phyloP scores from a whole-genome alignment of 2,329 filamentous ascomycete genomes.

The Aspergillaceae sp. region DNA sequence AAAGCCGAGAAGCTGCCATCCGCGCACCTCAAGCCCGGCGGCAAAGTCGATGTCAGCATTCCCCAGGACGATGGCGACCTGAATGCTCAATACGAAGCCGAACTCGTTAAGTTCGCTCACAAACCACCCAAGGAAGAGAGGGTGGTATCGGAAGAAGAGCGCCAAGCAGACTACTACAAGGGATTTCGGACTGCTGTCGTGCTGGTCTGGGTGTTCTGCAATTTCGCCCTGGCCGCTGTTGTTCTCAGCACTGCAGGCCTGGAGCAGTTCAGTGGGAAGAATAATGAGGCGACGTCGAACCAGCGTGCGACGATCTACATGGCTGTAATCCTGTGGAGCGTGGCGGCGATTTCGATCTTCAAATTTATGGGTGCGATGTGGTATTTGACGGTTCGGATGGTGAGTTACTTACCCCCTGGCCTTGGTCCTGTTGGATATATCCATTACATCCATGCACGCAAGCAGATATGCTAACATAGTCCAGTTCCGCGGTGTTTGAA shows the following conservation, averaged over 20 bases:
- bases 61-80: conserved; percentile 88
- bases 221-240: conserved; percentile 77
- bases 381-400: conserved; percentile 86
- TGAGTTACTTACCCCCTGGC: conserved; percentile 41
- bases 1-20: conserved; percentile 84
- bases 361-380: conserved; percentile 82
- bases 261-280: conserved; percentile 50
- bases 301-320: conserved; percentile 71
- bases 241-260: conserved; percentile 81
- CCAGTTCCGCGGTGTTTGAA: conserved; percentile 46
- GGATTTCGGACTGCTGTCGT: conserved; percentile 90
- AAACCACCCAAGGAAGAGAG: conserved; percentile 64
- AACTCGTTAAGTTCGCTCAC: conserved; percentile 62
- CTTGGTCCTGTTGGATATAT: too few relatives aligned
- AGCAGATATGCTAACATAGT: conserved; percentile 17
- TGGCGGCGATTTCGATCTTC: conserved; percentile 73
- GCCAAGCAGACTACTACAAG: conserved; percentile 97
- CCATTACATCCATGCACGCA: too few relatives aligned
- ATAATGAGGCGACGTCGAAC: conserved; percentile 37
- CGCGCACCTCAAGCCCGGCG: conserved; percentile 83
- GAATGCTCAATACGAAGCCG: conserved; percentile 87
- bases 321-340: conserved; percentile 78
- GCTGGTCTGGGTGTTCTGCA: conserved; percentile 91
- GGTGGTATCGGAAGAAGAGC: conserved; percentile 51
- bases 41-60: conserved; percentile 82